phyloP scores from a whole-genome alignment of 805 yeast genomes.

The Barnettozyma vustinii region DNA sequence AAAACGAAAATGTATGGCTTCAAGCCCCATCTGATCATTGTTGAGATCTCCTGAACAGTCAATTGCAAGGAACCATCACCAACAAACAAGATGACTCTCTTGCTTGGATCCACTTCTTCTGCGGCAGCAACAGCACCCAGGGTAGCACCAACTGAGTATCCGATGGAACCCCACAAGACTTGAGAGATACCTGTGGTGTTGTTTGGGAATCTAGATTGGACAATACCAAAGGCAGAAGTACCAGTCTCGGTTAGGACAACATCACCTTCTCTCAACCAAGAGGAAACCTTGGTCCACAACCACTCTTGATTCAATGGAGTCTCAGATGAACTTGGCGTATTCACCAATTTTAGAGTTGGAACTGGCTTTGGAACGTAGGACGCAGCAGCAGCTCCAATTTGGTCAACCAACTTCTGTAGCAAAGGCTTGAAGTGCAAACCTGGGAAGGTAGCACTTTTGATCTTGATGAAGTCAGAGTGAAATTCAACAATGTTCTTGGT shows the following conservation, averaged over 20 bases:
- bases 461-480: slow-evolving; percentile 72
- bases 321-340: slow-evolving; percentile 38
- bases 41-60: slow-evolving; percentile 69
- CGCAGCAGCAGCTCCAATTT: slow-evolving; percentile 34
- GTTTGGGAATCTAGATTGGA: slow-evolving; percentile 59
- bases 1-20: slow-evolving; percentile 65
- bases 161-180: slow-evolving; percentile 74
- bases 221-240: slow-evolving; percentile 69
- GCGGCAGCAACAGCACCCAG: slow-evolving; percentile 14
- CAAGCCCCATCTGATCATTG: slow-evolving; percentile 60
- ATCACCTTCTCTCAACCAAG: slow-evolving; percentile 63
- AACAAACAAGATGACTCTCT: slow-evolving; percentile 60
- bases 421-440: slow-evolving; percentile 66
- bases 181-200: slow-evolving; percentile 63
- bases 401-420: slow-evolving; percentile 37
- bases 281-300: slow-evolving; percentile 61
- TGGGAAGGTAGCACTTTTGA: slow-evolving; percentile 63
- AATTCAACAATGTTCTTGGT: slow-evolving; percentile 73
- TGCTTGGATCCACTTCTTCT: slow-evolving; percentile 50
- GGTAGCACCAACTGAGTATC: slow-evolving; percentile 33
- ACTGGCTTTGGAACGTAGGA: slow-evolving; percentile 48
- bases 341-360: slow-evolving; percentile 44
- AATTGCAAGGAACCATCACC: slow-evolving; percentile 77
- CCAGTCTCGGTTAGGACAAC: slow-evolving; percentile 68
- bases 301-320: slow-evolving; percentile 57